Conservation (phyloP, 805 yeast species). For the Kuraishia floccosa region DNA sequence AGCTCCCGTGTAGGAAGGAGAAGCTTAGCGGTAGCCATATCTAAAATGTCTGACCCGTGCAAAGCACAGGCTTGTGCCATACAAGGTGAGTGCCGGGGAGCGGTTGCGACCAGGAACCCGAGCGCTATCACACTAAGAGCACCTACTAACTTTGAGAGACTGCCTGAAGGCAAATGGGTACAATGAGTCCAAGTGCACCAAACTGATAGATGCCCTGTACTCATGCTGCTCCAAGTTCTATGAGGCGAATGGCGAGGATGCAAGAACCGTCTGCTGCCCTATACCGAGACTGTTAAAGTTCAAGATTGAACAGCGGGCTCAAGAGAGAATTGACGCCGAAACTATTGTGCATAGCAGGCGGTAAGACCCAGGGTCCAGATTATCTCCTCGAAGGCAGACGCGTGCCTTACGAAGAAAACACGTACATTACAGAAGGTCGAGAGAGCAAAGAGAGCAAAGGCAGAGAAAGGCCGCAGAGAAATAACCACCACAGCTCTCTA, state of each 20-base stretch:
- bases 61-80: slow-evolving; percentile 76
- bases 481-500: too few relatives aligned
- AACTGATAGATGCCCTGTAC: slow-evolving; percentile 58
- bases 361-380: too few relatives aligned
- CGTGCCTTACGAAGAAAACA: too few relatives aligned
- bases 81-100: slow-evolving; percentile 34
- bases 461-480: too few relatives aligned
- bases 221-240: slow-evolving; percentile 67
- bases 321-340: slow-evolving; percentile 3
- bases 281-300: slow-evolving; percentile 46
- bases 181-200: slow-evolving; percentile 67
- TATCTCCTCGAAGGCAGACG: too few relatives aligned
- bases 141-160: too few relatives aligned
- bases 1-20: too few relatives aligned
- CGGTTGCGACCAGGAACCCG: slow-evolving; percentile 1
- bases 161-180: slow-evolving; percentile 54
- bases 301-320: slow-evolving; percentile 51
- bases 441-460: too few relatives aligned
- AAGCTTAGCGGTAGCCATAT: too few relatives aligned
- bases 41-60: slow-evolving; percentile 44
- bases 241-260: slow-evolving; percentile 41
- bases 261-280: slow-evolving; percentile 72
- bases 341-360: too few relatives aligned
- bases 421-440: too few relatives aligned
- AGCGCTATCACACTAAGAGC: too few relatives aligned